Percentiles rank a stretch among this genome's conserved stretches.
Evolutionary conservation across 208 protist species (phyloP).

Genomic region (Leishmania tarentolae): DNA sequence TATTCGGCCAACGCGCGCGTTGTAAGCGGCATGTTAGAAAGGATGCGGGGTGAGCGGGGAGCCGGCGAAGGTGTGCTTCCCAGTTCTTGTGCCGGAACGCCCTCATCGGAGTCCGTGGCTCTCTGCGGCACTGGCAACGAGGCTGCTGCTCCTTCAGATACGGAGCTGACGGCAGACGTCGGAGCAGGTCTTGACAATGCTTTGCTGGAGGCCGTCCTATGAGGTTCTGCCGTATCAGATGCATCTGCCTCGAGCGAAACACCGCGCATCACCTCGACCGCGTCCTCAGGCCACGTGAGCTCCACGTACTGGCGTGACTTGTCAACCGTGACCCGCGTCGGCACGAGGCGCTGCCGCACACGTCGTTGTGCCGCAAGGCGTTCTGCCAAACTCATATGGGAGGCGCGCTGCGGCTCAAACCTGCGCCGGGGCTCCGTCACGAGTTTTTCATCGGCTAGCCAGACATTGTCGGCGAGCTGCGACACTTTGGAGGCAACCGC

Average conservation of each 20-base stretch:
- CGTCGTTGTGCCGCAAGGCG: slow-evolving; percentile 58
- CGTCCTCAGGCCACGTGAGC: slow-evolving; percentile 68
- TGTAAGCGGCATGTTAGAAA: slow-evolving; percentile 12
- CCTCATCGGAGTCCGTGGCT: neutral
- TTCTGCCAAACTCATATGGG: slow-evolving; percentile 57
- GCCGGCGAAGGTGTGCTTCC: neutral
- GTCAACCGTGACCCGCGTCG: slow-evolving; percentile 55
- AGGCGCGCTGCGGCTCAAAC: slow-evolving; percentile 37
- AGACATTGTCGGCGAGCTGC: slow-evolving; percentile 16
- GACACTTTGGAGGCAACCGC: slow-evolving; percentile 29
- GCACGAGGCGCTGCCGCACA: slow-evolving; percentile 55
- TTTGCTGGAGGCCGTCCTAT: neutral
- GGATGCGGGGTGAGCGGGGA: neutral
- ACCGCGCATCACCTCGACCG: slow-evolving; percentile 17
- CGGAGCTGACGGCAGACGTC: neutral
- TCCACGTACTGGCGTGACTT: slow-evolving; percentile 62
- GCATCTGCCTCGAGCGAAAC: slow-evolving; percentile 3
- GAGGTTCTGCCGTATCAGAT: neutral
- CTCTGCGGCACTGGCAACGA: neutral
- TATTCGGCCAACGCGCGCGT: slow-evolving; percentile 81
- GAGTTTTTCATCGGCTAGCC: slow-evolving; percentile 45
- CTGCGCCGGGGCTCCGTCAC: slow-evolving; percentile 72
- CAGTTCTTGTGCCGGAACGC: neutral
- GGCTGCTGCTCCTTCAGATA: neutral
- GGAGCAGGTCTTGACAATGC: neutral